phyloP scores from a whole-genome alignment of 495 filamentous ascomycete genomes.

The Cercophora scortea region DNA sequence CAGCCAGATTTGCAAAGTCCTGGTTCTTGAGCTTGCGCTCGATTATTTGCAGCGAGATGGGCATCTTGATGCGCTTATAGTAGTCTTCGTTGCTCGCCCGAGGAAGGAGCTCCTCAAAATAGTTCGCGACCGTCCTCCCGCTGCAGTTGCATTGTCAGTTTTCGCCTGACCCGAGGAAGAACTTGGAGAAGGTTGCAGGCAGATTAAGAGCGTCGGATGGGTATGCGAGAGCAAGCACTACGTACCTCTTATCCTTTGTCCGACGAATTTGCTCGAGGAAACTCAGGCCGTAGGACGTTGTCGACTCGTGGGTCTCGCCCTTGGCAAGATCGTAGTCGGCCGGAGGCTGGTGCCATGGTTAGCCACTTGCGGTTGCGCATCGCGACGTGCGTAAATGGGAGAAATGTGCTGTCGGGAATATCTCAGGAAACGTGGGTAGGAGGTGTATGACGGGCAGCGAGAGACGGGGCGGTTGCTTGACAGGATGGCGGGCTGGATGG shows the following conservation, averaged over 20 bases:
- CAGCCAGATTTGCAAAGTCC: constrained; percentile 54
- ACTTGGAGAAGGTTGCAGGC: no score
- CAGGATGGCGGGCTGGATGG: background rate
- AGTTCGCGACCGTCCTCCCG: constrained; percentile 58
- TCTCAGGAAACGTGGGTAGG: background rate
- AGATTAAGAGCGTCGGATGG: no score
- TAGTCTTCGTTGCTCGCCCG: constrained; percentile 59
- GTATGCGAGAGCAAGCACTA: constrained; percentile 10
- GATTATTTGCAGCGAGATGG: constrained; percentile 68
- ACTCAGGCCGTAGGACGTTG: constrained; percentile 56
- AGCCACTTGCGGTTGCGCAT: constrained; percentile 1
- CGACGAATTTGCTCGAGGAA: constrained; percentile 58
- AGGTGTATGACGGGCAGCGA: background rate
- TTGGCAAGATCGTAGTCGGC: constrained; percentile 31
- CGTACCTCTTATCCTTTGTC: constrained; percentile 66
- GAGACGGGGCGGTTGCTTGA: background rate
- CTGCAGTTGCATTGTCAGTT: constrained; percentile 22
- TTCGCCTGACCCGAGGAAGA: no score
- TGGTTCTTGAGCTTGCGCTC: constrained; percentile 58
- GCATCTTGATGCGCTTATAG: constrained; percentile 61
- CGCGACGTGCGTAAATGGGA: background rate
- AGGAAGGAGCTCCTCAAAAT: constrained; percentile 63
- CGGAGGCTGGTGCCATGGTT: constrained; percentile 15
- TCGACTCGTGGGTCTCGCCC: constrained; percentile 52
- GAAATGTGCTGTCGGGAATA: background rate